Conservation (phyloP, 1,284 basidiomycete genomes). For the Leccinum solheimii region DNA sequence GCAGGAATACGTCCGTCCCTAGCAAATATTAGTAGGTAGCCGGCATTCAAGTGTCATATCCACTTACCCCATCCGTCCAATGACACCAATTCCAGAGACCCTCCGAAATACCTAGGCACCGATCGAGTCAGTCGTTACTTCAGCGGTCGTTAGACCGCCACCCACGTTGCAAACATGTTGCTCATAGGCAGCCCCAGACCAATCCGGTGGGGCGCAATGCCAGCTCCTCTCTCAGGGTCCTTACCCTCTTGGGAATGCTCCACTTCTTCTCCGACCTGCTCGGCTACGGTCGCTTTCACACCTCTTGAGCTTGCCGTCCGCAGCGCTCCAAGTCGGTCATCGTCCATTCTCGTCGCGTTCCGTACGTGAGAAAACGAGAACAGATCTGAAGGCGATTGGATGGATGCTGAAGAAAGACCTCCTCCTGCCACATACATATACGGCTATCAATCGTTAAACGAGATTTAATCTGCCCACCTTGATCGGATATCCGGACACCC, state of each 20-base stretch:
- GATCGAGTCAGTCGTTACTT: constrained; percentile 3
- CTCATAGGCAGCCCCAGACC: constrained; percentile 85
- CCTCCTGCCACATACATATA: constrained; percentile 51
- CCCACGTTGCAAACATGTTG: constrained; percentile 77
- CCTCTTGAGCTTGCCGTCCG: constrained; percentile 66
- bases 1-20: constrained; percentile 82
- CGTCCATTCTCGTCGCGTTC: constrained; percentile 68
- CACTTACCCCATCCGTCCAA: constrained; percentile 78
- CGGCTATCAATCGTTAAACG: neutral
- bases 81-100: constrained; percentile 77
- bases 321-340: constrained; percentile 69
- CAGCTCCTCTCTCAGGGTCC: constrained; percentile 46
- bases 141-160: neutral
- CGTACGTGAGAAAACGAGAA: constrained; percentile 83
- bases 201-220: constrained; percentile 59
- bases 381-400: constrained; percentile 66
- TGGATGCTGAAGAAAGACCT: constrained; percentile 55
- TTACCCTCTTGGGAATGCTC: constrained; percentile 26
- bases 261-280: constrained; percentile 53
- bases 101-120: constrained; percentile 71
- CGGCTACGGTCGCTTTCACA: constrained; percentile 72
- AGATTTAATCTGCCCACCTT: constrained; percentile 49
- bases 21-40: neutral
- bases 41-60: neutral
- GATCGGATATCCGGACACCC: constrained; percentile 80